Evolutionary conservation across 2,329 filamentous ascomycete species (phyloP), one percentile per base, ranked within the genome.

Genomic region (Gremmenia infestans): DNA sequence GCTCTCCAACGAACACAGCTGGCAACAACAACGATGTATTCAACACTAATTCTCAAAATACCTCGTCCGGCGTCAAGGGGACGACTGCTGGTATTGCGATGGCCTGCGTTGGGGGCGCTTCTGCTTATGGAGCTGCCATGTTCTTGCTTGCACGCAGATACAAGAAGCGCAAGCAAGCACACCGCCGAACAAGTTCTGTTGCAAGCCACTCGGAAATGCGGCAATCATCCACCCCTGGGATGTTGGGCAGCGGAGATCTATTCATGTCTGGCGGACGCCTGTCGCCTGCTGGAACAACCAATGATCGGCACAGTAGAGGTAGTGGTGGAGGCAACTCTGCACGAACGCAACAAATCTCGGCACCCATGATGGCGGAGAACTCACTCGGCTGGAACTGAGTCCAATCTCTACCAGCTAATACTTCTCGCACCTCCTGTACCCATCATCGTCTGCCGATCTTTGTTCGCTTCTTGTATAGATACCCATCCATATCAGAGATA

Each of bases 291-390:
- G 39, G 72, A 70, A 53, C 52, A 53, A 28, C 57, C 11, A 71
- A 66, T 58, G 71, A 70, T 55, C 74, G 71, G 55, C 75, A 77
- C 59, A 87, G 83, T 69, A 81, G 81, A 52, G 65, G 67, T 53
- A 70, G 63, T 53, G 58, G 63, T 53, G 58, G 63, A 25, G 69
- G 69, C 19, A 71, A 69, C 56, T 71, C 69, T 62, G 79, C 82
- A 54, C 76, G 86, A 60, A 86, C 85, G 53, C 81, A 85, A 67
- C 82, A 85, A 71, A 89, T 90, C 67, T 87, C 83, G 55, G 85
- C 84, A 54, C 87, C 87, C 5, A 84, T 89, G 65, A 88, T 88
- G 84, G 83, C 86, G 12, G 86, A 89, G 73, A 90, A 90, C 74
- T 88, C 85, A 53, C 76, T 90, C 65, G 87, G 87, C 63, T 90